Conservation (phyloP, 2,329 filamentous ascomycete species). For the Fusarium liriodendri region DNA sequence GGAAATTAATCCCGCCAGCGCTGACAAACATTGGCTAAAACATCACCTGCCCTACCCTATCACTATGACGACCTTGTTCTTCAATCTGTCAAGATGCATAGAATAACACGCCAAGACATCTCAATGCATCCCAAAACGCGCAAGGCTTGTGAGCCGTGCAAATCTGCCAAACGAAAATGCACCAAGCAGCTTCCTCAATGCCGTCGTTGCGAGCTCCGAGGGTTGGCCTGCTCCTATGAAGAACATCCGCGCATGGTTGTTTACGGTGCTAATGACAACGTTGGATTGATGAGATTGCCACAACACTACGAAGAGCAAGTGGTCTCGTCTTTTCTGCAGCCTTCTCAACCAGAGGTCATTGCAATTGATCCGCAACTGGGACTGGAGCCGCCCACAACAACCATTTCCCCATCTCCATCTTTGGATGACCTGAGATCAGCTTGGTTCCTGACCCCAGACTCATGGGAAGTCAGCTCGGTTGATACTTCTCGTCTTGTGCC, state of each 20-base stretch:
- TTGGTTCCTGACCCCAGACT: constrained; percentile 21
- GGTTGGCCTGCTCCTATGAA: constrained; percentile 35
- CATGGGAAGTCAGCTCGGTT: constrained; percentile 12
- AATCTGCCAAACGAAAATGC: constrained; percentile 33
- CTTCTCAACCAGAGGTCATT: not conserved
- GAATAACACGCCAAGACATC: not conserved
- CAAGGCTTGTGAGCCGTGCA: constrained; percentile 27
- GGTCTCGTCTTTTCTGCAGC: not conserved
- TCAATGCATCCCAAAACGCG: not conserved
- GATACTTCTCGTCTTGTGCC: not conserved
- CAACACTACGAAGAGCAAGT: not conserved
- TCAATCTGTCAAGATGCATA: not conserved
- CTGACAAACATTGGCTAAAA: not conserved
- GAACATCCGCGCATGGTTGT: constrained; percentile 13
- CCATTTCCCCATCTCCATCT: not conserved
- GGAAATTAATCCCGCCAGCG: not conserved
- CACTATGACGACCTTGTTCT: not conserved
- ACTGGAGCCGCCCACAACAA: not conserved
- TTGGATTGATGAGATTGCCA: fast-evolving
- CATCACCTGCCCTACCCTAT: not conserved
- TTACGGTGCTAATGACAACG: constrained; percentile 1
- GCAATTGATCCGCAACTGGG: not conserved
- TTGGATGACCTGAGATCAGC: constrained; percentile 23
- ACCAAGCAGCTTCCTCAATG: constrained; percentile 31
- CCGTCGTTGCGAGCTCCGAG: constrained; percentile 28